phyloP scores from a whole-genome alignment of 73 alveolate species.

The Tetrahymena malaccensis region DNA sequence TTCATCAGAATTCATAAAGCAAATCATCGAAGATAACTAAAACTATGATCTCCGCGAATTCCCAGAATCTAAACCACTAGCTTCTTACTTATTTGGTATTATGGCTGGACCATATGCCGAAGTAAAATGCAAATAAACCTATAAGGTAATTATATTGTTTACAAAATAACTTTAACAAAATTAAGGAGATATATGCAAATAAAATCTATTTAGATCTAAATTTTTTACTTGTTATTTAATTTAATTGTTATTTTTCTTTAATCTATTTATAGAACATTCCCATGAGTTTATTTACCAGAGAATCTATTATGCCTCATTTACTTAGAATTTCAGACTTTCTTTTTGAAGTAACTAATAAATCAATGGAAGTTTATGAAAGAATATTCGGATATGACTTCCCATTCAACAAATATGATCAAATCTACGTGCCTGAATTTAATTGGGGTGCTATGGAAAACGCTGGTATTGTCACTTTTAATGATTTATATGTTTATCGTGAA shows the following conservation, averaged over 20 bases:
- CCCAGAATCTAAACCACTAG: conserved; percentile 36
- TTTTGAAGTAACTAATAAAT: conserved; percentile 18
- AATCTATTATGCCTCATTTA: conserved; percentile 53
- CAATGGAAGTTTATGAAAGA: conserved; percentile 59
- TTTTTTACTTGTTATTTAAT: too few relatives aligned
- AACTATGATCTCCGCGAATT: conserved; percentile 24
- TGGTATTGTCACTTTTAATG: conserved; percentile 94
- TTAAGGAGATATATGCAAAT: too few relatives aligned
- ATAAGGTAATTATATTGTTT: not conserved
- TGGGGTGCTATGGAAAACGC: conserved; percentile 98
- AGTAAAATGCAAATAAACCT: not conserved
- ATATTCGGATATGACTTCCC: conserved; percentile 84
- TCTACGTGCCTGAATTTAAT: conserved; percentile 89
- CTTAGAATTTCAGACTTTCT: conserved; percentile 39
- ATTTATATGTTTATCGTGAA: conserved; percentile 76
- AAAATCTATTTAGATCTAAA: too few relatives aligned
- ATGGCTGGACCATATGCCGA: conserved; percentile 56
- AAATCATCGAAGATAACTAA: conserved; percentile 1
- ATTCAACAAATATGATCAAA: conserved; percentile 89
- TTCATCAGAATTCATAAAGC: conserved; percentile 24
- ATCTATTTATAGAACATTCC: conserved; percentile 41
- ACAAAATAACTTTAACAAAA: not conserved
- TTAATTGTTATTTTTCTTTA: not conserved
- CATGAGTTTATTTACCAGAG: conserved; percentile 73
- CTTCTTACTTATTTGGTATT: conserved; percentile 47